Evolutionary conservation across 768 basidiomycete genomes (phyloP).

Genomic region (Lentinula sp.): DNA sequence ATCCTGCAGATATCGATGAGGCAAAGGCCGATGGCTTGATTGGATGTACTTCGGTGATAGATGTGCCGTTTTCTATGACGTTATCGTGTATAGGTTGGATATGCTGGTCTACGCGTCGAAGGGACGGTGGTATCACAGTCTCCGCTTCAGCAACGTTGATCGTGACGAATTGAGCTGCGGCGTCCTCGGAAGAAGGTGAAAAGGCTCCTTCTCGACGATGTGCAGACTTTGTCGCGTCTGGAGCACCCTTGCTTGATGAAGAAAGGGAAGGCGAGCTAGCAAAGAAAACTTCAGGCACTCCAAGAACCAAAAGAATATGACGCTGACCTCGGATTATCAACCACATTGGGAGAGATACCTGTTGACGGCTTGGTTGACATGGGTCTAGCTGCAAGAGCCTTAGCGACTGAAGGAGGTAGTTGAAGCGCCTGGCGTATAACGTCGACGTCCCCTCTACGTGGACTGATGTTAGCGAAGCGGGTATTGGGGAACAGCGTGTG

Average conservation of each 20-base stretch:
- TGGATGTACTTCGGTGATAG: slow-evolving; percentile 1
- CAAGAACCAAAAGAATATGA: not conserved
- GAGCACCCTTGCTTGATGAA: not conserved
- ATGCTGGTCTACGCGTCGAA: not conserved
- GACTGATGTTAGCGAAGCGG: slow-evolving; percentile 8
- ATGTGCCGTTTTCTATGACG: not conserved
- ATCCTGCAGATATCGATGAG: slow-evolving; percentile 4
- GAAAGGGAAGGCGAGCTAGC: not conserved
- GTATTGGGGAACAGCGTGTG: slow-evolving; percentile 13
- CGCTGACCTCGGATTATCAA: not conserved
- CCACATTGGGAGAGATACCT: not conserved
- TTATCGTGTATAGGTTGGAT: not conserved
- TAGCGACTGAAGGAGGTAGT: slow-evolving; percentile 48
- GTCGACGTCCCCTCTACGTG: slow-evolving; percentile 43
- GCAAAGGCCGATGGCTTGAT: slow-evolving; percentile 1
- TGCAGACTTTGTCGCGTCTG: slow-evolving; percentile 10
- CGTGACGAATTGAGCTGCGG: not conserved
- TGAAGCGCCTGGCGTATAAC: slow-evolving; percentile 56
- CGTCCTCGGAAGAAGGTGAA: slow-evolving; percentile 33
- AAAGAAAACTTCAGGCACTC: not conserved
- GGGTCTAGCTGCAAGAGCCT: slow-evolving; percentile 30
- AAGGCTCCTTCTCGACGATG: slow-evolving; percentile 66
- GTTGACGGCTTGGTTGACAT: not conserved
- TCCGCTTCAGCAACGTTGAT: not conserved
- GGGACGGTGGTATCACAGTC: slow-evolving; percentile 1